These are phyloP conservation scores for Chlamydomonas incerta DNA, from an alignment of 139 green algal genomes.

Conservation along the genomic window DNA sequence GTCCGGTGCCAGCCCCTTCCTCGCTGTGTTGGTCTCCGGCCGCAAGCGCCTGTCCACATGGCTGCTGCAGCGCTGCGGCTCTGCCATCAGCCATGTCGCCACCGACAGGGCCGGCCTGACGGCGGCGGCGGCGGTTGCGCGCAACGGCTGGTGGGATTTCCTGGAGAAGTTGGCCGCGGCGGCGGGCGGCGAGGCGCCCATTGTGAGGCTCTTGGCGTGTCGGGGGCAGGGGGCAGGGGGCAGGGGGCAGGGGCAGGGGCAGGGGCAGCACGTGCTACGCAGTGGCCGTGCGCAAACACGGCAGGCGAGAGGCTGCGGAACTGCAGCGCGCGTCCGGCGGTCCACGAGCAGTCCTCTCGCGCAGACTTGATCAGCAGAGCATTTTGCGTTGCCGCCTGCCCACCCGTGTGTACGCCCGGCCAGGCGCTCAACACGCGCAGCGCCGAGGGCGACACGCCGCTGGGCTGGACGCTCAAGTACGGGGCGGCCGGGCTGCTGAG, in stretches of 20 bases:
- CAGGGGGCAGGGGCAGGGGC: too few relatives aligned
- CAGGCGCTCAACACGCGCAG: conserved; percentile 31
- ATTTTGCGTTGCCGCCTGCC: too few relatives aligned
- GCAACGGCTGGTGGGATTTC: conserved; percentile 44
- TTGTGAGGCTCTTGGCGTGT: too few relatives aligned
- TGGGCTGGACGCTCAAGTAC: conserved; percentile 51
- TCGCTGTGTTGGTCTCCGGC: background rate
- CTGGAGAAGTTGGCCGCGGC: background rate
- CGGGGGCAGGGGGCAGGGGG: too few relatives aligned
- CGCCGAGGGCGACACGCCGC: conserved; percentile 28
- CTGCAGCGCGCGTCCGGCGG: too few relatives aligned
- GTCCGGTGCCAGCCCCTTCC: background rate
- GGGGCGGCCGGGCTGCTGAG: background rate
- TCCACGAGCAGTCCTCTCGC: too few relatives aligned
- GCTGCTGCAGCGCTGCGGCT: conserved; percentile 7
- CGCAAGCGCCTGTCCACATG: background rate
- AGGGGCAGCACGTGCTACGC: too few relatives aligned
- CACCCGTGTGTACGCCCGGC: too few relatives aligned
- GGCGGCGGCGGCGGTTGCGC: background rate
- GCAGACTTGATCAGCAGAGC: too few relatives aligned
- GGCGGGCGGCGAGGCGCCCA: background rate
- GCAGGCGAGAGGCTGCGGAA: too few relatives aligned
- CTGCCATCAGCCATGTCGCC: background rate
- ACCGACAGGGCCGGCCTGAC: background rate
- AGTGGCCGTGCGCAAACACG: too few relatives aligned